Percentiles rank a stretch among this genome's conserved stretches.
These are phyloP conservation scores for Inosperma sp. DNA, from an alignment of 768 basidiomycete genomes.

Conservation along the genomic window DNA sequence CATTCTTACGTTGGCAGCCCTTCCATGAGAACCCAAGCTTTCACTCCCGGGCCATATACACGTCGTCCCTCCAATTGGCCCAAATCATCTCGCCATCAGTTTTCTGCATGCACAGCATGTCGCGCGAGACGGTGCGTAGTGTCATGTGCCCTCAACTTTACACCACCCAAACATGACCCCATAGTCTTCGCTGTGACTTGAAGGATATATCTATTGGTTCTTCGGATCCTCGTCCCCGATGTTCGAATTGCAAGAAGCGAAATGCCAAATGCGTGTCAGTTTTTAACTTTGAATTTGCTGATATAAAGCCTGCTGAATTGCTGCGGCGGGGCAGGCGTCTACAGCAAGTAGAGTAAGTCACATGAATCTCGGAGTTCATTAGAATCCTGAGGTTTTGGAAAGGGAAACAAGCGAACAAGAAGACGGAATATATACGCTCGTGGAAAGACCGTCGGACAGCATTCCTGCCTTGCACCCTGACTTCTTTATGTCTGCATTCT, in stretches of 20 bases:
- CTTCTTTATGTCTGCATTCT: slow-evolving; percentile 85
- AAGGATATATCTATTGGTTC: slow-evolving; percentile 67
- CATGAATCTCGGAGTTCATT: not conserved
- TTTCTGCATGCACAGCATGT: slow-evolving; percentile 92
- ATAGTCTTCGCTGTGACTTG: slow-evolving; percentile 87
- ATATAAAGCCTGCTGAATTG: slow-evolving; percentile 85
- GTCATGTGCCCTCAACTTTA: slow-evolving; percentile 9
- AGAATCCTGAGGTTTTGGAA: slow-evolving; percentile 8
- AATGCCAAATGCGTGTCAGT: slow-evolving; percentile 91
- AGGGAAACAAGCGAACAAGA: slow-evolving; percentile 55
- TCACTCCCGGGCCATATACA: too few species aligned
- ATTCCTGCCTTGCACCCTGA: slow-evolving; percentile 72
- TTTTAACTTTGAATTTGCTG: slow-evolving; percentile 68
- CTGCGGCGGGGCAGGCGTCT: slow-evolving; percentile 75
- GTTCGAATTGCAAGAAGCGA: slow-evolving; percentile 88
- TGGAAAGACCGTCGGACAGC: slow-evolving; percentile 35
- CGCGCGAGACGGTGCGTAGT: slow-evolving; percentile 69
- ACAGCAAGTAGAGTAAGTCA: slow-evolving; percentile 77
- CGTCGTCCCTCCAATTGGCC: slow-evolving; percentile 57
- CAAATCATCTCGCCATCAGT: slow-evolving; percentile 77
- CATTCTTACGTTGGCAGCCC: too few species aligned
- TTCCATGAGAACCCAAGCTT: too few species aligned
- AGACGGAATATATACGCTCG: slow-evolving; percentile 29
- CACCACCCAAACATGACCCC: not conserved
- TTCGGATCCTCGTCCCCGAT: slow-evolving; percentile 48